Percentiles rank a stretch among this genome's conserved stretches.
phyloP scores from a whole-genome alignment of 768 basidiomycete species.

The Serendipita sp. region DNA sequence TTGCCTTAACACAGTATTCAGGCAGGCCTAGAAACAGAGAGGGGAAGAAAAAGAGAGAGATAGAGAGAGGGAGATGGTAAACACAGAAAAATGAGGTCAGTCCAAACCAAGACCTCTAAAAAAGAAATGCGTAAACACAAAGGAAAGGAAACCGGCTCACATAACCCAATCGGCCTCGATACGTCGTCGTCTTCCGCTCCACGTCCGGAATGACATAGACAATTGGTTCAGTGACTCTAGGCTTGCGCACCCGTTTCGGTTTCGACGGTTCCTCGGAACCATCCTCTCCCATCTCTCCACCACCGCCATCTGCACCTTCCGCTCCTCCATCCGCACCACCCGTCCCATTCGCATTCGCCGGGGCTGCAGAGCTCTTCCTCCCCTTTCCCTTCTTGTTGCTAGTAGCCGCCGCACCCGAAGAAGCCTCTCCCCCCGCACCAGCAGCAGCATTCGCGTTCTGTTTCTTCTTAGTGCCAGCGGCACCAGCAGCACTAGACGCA shows the following conservation, averaged over 20 bases:
- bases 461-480: no score
- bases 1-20: conserved; percentile 68
- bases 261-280: conserved; percentile 7
- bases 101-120: no score
- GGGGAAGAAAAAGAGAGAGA: background rate
- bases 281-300: background rate
- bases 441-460: no score
- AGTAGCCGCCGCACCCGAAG: conserved; percentile 17
- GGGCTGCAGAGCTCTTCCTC: background rate
- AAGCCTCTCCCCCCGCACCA: conserved; percentile 8
- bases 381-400: conserved; percentile 1
- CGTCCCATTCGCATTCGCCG: no score
- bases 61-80: no score
- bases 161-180: conserved; percentile 24
- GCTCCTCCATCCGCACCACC: background rate
- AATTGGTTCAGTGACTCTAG: conserved; percentile 20
- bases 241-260: conserved; percentile 20
- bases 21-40: conserved; percentile 52
- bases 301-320: background rate
- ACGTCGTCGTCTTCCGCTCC: conserved; percentile 47
- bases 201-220: conserved; percentile 58
- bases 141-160: background rate
- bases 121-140: background rate
- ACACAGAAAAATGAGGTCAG: no score
- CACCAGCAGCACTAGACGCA: no score